A percentile compares a stretch with the other conserved stretches of the same genome.
These are phyloP conservation scores for Kitagawia praeruptora DNA, from an alignment of 129 eudicot species.

Conservation along the genomic window DNA sequence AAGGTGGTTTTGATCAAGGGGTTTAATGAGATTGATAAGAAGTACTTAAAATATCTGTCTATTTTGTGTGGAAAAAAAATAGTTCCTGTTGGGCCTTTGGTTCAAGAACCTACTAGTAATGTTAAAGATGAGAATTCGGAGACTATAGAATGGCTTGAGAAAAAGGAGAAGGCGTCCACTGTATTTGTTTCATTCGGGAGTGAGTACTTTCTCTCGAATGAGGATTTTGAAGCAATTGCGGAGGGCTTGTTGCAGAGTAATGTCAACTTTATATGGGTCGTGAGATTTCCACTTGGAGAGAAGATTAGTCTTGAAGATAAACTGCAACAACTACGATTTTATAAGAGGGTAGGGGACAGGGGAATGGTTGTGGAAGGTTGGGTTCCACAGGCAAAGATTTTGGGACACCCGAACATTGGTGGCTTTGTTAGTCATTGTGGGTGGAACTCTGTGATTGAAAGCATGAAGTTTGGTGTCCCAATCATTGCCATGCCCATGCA, in stretches of 20 bases:
- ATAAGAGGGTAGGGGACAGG: not conserved
- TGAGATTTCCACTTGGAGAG: not conserved
- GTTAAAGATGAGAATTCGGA: not conserved
- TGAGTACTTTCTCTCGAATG: not conserved
- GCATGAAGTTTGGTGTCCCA: not conserved
- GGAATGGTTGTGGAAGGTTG: not conserved
- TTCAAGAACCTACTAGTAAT: not conserved
- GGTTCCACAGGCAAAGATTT: not conserved
- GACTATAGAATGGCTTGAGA: not conserved
- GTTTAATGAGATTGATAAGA: not conserved
- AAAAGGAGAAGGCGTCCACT: not conserved
- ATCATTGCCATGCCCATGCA: not conserved
- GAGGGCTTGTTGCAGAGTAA: not conserved
- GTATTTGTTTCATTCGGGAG: not conserved
- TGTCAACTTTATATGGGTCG: not conserved
- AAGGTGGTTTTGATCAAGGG: not conserved
- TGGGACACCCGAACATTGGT: not conserved
- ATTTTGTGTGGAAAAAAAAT: not conserved
- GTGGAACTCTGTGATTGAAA: not conserved
- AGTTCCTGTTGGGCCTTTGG: not conserved
- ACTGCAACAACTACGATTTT: not conserved
- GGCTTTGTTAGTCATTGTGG: not conserved
- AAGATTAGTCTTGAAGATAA: not conserved
- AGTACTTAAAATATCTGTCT: not conserved
- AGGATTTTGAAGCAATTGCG: not conserved